A percentile compares a stretch with the other conserved stretches of the same genome.
phyloP scores from a whole-genome alignment of 495 filamentous ascomycete genomes.

The Xylaria palmicola region DNA sequence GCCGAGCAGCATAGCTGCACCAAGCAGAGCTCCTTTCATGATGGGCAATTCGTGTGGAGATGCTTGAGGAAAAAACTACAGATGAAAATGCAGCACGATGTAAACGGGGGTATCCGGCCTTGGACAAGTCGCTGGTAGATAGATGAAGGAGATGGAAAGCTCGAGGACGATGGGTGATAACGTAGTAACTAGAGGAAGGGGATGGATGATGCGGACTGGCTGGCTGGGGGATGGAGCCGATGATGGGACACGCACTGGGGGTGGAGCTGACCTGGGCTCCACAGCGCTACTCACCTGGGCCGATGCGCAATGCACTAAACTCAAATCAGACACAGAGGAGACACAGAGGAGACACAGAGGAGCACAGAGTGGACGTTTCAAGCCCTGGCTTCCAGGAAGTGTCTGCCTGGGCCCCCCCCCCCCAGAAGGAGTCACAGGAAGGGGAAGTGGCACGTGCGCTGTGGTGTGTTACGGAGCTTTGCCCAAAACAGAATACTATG shows the following conservation, averaged over 20 bases:
- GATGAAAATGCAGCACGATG: background rate
- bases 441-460: constrained; percentile 9
- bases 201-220: background rate
- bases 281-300: background rate
- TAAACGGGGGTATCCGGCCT: background rate
- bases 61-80: background rate
- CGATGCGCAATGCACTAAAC: background rate
- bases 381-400: background rate
- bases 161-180: background rate
- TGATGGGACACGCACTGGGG: too few species aligned
- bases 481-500: constrained; percentile 5
- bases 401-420: background rate
- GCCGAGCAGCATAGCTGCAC: constrained; percentile 79
- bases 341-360: background rate
- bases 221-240: too few species aligned
- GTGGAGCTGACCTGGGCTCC: background rate
- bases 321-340: constrained; percentile 6
- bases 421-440: constrained; percentile 7
- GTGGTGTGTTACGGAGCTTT: constrained; percentile 13
- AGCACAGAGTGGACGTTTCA: constrained; percentile 5
- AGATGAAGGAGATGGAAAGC: background rate
- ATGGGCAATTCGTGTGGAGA: constrained; percentile 35
- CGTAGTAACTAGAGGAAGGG: constrained; percentile 1
- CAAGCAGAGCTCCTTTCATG: constrained; percentile 79
- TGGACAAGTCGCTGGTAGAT: background rate